Evolutionary conservation across 2,329 filamentous ascomycete genomes (phyloP).

Genomic region (Colletotrichum sp.): DNA sequence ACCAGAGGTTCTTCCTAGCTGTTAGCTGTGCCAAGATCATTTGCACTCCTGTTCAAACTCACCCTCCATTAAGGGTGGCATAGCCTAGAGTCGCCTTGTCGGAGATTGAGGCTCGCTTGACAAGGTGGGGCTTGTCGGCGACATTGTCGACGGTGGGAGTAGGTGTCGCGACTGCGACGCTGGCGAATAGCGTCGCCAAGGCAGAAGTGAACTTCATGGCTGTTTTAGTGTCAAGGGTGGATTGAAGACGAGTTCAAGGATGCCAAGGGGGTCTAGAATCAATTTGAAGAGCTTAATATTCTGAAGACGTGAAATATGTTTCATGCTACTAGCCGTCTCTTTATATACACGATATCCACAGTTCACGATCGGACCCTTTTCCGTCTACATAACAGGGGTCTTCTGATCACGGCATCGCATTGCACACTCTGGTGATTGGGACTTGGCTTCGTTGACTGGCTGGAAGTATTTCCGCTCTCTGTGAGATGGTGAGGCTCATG

Average conservation of each 20-base stretch:
- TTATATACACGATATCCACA: not conserved
- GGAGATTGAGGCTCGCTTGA: constrained; percentile 24
- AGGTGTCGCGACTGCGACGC: constrained; percentile 15
- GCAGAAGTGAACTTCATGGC: constrained; percentile 14
- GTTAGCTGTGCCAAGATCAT: not conserved
- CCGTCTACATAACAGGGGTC: not conserved
- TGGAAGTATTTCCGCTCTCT: not conserved
- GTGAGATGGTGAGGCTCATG: not conserved
- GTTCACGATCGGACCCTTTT: not conserved
- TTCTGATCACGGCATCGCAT: not conserved
- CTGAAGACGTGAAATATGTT: not conserved
- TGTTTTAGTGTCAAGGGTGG: not conserved
- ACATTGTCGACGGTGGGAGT: constrained; percentile 17
- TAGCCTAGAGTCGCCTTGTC: constrained; percentile 42
- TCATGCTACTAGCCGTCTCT: not conserved
- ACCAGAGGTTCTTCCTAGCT: constrained; percentile 45
- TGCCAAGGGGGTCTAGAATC: not conserved
- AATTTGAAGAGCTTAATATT: not conserved
- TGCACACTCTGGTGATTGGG: not conserved
- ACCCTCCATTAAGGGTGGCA: constrained; percentile 47
- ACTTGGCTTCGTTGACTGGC: not conserved
- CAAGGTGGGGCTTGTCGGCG: constrained; percentile 11
- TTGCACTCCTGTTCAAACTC: not conserved
- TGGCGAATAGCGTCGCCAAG: constrained; percentile 12
- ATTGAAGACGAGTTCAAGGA: not conserved